Evolutionary conservation across 441 rosid genomes (phyloP).

Genomic region (Euphorbia celastroides): DNA sequence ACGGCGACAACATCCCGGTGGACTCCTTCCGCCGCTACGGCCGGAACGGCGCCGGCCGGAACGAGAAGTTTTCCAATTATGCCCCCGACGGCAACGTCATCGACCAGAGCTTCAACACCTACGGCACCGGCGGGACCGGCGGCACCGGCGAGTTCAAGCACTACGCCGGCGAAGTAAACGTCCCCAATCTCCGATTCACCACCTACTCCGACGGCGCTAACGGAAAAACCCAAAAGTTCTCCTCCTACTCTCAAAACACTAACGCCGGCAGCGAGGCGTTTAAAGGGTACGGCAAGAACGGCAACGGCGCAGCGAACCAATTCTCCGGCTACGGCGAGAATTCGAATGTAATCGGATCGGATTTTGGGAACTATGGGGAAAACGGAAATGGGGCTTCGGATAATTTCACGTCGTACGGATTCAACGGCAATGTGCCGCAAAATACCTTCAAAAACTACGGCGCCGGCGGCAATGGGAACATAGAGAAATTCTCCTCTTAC

Average conservation of each 20-base stretch:
- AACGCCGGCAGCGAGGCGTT: slow-evolving; percentile 66
- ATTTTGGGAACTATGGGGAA: slow-evolving; percentile 64
- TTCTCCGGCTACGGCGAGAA: slow-evolving; percentile 53
- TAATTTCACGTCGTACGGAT: slow-evolving; percentile 68
- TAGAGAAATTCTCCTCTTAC: slow-evolving; percentile 49
- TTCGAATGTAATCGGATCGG: slow-evolving; percentile 68
- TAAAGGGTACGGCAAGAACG: slow-evolving; percentile 63
- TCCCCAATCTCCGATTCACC: slow-evolving; percentile 57
- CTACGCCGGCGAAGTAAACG: slow-evolving; percentile 53
- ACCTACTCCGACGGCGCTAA: slow-evolving; percentile 50
- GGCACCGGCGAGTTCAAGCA: slow-evolving; percentile 55
- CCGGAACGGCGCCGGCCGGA: slow-evolving; percentile 43
- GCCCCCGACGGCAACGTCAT: slow-evolving; percentile 49
- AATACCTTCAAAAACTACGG: slow-evolving; percentile 72
- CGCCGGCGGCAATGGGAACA: slow-evolving; percentile 49
- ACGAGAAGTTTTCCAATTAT: slow-evolving; percentile 53
- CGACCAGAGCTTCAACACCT: slow-evolving; percentile 78
- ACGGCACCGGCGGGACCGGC: slow-evolving; percentile 57
- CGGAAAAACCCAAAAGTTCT: slow-evolving; percentile 48
- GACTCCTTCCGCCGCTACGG: slow-evolving; percentile 81
- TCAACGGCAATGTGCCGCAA: slow-evolving; percentile 53
- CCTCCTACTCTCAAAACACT: slow-evolving; percentile 39
- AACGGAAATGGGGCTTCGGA: slow-evolving; percentile 50
- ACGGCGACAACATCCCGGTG: slow-evolving; percentile 36
- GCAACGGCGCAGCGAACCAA: slow-evolving; percentile 47